These are phyloP conservation scores for Eucalyptus rudis DNA, from an alignment of 345 rosid species.

Conservation along the genomic window DNA sequence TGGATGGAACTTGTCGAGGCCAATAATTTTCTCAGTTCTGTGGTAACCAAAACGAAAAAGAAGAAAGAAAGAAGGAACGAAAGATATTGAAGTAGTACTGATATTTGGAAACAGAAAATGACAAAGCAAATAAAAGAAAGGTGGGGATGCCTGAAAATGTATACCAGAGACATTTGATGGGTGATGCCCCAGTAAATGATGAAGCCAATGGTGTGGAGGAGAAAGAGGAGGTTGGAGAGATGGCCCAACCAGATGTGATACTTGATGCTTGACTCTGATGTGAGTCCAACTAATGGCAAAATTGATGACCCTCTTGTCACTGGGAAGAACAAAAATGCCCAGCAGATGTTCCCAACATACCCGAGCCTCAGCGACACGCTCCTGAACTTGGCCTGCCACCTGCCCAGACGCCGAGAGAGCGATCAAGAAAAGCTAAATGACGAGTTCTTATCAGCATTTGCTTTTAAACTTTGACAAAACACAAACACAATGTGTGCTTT, in stretches of 20 bases:
- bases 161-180: slow-evolving; percentile 1
- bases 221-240: slow-evolving; percentile 10
- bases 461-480: background rate
- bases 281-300: slow-evolving; percentile 23
- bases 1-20: background rate
- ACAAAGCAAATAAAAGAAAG: background rate
- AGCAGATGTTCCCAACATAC: slow-evolving; percentile 16
- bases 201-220: slow-evolving; percentile 25
- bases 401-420: background rate
- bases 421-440: background rate
- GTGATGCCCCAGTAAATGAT: slow-evolving; percentile 13
- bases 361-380: slow-evolving; percentile 1
- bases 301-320: slow-evolving; percentile 31
- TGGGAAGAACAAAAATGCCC: slow-evolving; percentile 28
- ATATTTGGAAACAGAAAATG: background rate
- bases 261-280: slow-evolving; percentile 24
- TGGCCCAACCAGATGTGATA: slow-evolving; percentile 41
- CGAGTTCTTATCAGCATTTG: background rate
- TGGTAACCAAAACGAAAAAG: background rate
- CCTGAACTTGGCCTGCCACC: slow-evolving; percentile 18
- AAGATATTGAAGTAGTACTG: background rate
- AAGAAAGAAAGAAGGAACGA: background rate
- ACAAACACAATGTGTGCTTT: background rate
- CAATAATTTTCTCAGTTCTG: background rate
- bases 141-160: background rate